phyloP scores from a whole-genome alignment of 2,329 filamentous ascomycete genomes.

The Botrytis byssoidea region DNA sequence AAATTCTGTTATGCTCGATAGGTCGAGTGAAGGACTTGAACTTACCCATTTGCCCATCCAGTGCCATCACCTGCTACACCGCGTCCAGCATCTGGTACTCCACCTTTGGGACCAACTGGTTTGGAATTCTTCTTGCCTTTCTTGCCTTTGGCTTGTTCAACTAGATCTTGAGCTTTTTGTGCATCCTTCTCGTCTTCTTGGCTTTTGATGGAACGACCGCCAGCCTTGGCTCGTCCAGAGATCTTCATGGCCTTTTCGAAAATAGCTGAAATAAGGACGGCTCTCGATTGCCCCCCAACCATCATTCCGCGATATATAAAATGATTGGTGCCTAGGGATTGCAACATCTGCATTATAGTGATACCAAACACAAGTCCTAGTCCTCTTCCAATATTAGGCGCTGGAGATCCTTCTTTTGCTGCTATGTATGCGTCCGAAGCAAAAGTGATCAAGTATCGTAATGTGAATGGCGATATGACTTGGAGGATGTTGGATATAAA shows the following conservation, averaged over 20 bases:
- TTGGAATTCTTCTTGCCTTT: slow-evolving; percentile 45
- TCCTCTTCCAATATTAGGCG: slow-evolving; percentile 70
- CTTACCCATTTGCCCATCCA: slow-evolving; percentile 81
- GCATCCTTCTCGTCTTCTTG: slow-evolving; percentile 28
- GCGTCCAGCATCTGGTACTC: slow-evolving; percentile 43
- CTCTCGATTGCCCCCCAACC: slow-evolving; percentile 79
- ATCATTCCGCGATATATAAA: slow-evolving; percentile 94
- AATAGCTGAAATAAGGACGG: slow-evolving; percentile 78
- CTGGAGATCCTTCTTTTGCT: slow-evolving; percentile 46
- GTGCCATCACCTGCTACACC: slow-evolving; percentile 65
- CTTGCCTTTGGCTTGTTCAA: slow-evolving; percentile 44
- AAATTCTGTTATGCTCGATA: neutral
- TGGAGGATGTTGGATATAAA: slow-evolving; percentile 71
- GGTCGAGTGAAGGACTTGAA: neutral
- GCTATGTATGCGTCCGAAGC: slow-evolving; percentile 76
- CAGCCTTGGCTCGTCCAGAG: slow-evolving; percentile 83
- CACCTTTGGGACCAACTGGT: slow-evolving; percentile 43
- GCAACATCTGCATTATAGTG: slow-evolving; percentile 78
- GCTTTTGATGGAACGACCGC: slow-evolving; percentile 55
- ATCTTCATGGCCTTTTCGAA: slow-evolving; percentile 92
- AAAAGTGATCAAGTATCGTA: slow-evolving; percentile 85
- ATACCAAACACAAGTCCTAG: slow-evolving; percentile 83
- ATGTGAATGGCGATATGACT: slow-evolving; percentile 79
- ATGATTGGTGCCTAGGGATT: slow-evolving; percentile 81
- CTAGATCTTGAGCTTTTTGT: slow-evolving; percentile 46